Percentiles rank a stretch among this genome's conserved stretches.
phyloP scores from a whole-genome alignment of 2,329 filamentous ascomycete genomes.

The Talaromyces sp. region DNA sequence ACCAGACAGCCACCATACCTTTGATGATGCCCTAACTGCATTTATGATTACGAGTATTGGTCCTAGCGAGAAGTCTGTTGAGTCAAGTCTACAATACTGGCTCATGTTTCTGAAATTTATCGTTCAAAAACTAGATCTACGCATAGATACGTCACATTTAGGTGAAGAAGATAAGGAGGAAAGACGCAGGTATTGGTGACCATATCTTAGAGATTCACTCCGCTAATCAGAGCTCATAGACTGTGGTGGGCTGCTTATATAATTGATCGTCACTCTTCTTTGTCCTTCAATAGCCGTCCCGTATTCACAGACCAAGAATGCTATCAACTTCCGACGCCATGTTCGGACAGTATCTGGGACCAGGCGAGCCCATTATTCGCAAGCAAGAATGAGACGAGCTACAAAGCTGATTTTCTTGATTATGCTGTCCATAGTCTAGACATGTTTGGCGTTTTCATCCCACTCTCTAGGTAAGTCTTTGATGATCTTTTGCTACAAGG shows the following conservation, averaged over 20 bases:
- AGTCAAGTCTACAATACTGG: conserved; percentile 6
- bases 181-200: neutral
- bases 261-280: conserved; percentile 2
- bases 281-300: conserved; percentile 6
- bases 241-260: conserved; percentile 4
- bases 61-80: conserved; percentile 4
- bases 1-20: neutral
- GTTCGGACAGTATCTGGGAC: neutral
- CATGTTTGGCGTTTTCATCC: conserved; percentile 4
- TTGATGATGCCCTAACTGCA: neutral
- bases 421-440: neutral
- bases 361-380: neutral
- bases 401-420: neutral
- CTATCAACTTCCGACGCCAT: neutral
- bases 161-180: neutral
- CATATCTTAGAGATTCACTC: neutral
- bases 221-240: neutral
- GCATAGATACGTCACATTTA: neutral
- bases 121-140: neutral
- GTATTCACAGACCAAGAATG: conserved; percentile 1
- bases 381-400: neutral
- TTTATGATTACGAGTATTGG: conserved; percentile 5
- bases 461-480: neutral
- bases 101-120: conserved; percentile 5
- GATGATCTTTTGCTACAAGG: neutral